Evolutionary conservation across 1,139 yeast genomes (phyloP).

Genomic region (Candida tetrigidarum): DNA sequence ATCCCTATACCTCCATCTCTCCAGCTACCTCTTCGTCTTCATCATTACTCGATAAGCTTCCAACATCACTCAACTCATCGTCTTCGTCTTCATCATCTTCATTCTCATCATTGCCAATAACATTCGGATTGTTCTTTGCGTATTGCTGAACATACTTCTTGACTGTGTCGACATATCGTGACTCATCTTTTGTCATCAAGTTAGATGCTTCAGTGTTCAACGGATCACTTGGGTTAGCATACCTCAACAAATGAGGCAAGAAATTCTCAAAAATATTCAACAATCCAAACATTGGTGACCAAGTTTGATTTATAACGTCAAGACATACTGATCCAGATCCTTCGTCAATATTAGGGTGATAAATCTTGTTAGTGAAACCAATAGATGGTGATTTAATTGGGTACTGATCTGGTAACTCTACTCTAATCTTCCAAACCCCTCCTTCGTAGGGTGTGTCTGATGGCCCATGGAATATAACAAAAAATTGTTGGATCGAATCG

Average conservation of each 20-base stretch:
- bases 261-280: constrained; percentile 91
- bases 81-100: constrained; percentile 50
- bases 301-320: constrained; percentile 95
- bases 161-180: constrained; percentile 70
- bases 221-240: constrained; percentile 96
- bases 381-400: constrained; percentile 97
- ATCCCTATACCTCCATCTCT: constrained; percentile 10
- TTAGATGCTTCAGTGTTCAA: constrained; percentile 91
- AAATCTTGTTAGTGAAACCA: constrained; percentile 89
- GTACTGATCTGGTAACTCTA: constrained; percentile 93
- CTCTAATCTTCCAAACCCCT: constrained; percentile 91
- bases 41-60: constrained; percentile 53
- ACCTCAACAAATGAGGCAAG: constrained; percentile 86
- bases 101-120: constrained; percentile 33
- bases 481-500: constrained; percentile 91
- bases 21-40: constrained; percentile 30
- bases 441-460: constrained; percentile 86
- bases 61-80: constrained; percentile 54
- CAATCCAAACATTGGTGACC: constrained; percentile 98
- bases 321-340: constrained; percentile 92
- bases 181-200: constrained; percentile 72
- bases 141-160: constrained; percentile 73
- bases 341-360: constrained; percentile 93
- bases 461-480: constrained; percentile 88
- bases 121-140: constrained; percentile 49